Percentiles rank a stretch among this genome's conserved stretches.
Evolutionary conservation across 2,329 filamentous ascomycete species (phyloP).

Genomic region (Arthrobotrys sphaeroides): DNA sequence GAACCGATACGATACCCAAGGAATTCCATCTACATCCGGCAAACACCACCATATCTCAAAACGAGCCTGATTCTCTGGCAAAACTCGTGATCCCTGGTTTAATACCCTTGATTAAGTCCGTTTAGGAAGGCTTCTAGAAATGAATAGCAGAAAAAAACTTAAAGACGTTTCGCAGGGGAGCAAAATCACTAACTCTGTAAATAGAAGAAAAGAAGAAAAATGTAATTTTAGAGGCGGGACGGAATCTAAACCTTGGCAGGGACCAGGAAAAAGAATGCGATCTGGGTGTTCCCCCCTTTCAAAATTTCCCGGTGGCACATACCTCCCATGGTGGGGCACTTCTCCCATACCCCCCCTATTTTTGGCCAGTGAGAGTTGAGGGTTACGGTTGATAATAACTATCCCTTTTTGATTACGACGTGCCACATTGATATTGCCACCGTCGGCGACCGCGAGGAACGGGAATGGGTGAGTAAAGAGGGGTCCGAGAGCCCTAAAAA

Average conservation of each 20-base stretch:
- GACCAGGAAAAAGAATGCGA: constrained; percentile 11
- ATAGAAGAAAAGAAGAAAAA: background rate
- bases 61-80: constrained; percentile 19
- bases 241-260: constrained; percentile 39
- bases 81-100: background rate
- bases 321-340: background rate
- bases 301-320: constrained; percentile 3
- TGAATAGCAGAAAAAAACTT: too few species aligned
- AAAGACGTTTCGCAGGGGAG: too few species aligned
- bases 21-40: constrained; percentile 11
- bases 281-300: background rate
- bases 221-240: constrained; percentile 45
- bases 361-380: background rate
- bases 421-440: constrained; percentile 17
- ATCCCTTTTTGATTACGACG: constrained; percentile 13
- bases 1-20: background rate
- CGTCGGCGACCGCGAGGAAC: constrained; percentile 12
- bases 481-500: background rate
- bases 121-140: constrained; percentile 53
- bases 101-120: background rate
- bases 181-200: too few species aligned
- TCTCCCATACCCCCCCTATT: constrained; percentile 4
- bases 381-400: background rate
- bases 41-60: background rate
- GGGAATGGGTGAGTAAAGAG: background rate